A percentile compares a stretch with the other conserved stretches of the same genome.
phyloP scores from a whole-genome alignment of 1,284 basidiomycete genomes.

The Cutaneotrichosporon daszewskae region DNA sequence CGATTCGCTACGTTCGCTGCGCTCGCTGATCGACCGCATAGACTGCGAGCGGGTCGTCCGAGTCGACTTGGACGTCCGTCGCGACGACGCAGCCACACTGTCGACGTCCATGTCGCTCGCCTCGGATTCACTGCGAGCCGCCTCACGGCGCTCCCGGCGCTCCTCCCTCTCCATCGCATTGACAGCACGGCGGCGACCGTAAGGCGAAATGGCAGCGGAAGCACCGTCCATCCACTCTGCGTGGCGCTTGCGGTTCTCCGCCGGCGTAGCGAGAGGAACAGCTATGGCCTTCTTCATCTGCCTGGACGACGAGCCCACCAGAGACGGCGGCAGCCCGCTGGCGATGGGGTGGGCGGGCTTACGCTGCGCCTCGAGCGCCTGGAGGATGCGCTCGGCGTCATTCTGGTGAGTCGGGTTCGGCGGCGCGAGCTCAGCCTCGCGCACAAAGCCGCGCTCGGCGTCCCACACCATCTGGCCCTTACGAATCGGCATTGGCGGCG shows the following conservation, averaged over 20 bases:
- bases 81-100: neutral
- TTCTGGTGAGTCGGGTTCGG: slow-evolving; percentile 30
- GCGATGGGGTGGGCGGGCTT: slow-evolving; percentile 20
- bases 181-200: slow-evolving; percentile 36
- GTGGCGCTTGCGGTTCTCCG: slow-evolving; percentile 24
- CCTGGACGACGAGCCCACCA: slow-evolving; percentile 38
- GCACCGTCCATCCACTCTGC: slow-evolving; percentile 17
- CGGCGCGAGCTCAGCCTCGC: slow-evolving; percentile 30
- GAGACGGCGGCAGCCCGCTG: slow-evolving; percentile 15
- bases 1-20: slow-evolving; percentile 1
- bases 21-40: slow-evolving; percentile 1
- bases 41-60: slow-evolving; percentile 2
- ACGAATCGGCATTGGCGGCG: slow-evolving; percentile 29
- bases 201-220: slow-evolving; percentile 45
- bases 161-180: slow-evolving; percentile 28
- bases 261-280: slow-evolving; percentile 38
- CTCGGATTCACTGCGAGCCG: slow-evolving; percentile 1
- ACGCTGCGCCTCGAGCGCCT: slow-evolving; percentile 40
- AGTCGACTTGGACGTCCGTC: neutral
- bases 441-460: slow-evolving; percentile 37
- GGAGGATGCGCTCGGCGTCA: slow-evolving; percentile 45
- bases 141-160: slow-evolving; percentile 11
- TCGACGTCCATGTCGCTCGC: slow-evolving; percentile 18
- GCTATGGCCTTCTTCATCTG: slow-evolving; percentile 38
- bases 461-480: slow-evolving; percentile 44